Percentiles rank a stretch among this genome's conserved stretches.
These are phyloP conservation scores for Nakazawaea pomicola DNA, from an alignment of 805 yeast species.

Conservation along the genomic window DNA sequence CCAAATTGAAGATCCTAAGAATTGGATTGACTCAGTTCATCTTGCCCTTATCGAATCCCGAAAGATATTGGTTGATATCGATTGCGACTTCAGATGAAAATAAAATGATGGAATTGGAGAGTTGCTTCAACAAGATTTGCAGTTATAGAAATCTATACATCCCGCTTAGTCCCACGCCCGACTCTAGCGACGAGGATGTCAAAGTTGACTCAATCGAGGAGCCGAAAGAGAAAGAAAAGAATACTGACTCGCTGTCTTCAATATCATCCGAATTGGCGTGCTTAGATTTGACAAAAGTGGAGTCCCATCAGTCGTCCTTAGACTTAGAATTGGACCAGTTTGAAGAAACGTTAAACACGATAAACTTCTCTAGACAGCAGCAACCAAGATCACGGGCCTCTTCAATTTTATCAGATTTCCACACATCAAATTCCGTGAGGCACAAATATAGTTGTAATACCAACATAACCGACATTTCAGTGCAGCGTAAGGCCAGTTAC, in stretches of 20 bases:
- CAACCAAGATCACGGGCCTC: not conserved
- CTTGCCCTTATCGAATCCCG: conserved; percentile 67
- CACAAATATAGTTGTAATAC: conserved; percentile 1
- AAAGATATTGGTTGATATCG: conserved; percentile 63
- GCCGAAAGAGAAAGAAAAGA: not conserved
- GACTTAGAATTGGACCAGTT: conserved; percentile 23
- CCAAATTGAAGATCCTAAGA: conserved; percentile 54
- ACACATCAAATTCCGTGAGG: not conserved
- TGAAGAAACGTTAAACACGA: conserved; percentile 10
- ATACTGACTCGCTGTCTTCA: conserved; percentile 21
- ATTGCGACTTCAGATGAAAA: conserved; percentile 23
- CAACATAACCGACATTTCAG: not conserved
- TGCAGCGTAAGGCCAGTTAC: conserved; percentile 16
- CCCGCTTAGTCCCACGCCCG: not conserved
- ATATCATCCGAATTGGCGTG: conserved; percentile 32
- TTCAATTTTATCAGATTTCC: conserved; percentile 1
- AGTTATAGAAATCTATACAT: conserved; percentile 35
- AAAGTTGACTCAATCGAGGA: conserved; percentile 3
- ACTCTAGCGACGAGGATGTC: conserved; percentile 9
- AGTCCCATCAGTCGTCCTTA: conserved; percentile 21
- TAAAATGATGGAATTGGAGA: conserved; percentile 18
- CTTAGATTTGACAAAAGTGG: conserved; percentile 22
- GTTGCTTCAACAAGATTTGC: conserved; percentile 33
- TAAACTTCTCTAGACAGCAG: not conserved
- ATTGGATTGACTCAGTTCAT: conserved; percentile 44